Evolutionary conservation across 1,284 basidiomycete genomes (phyloP), one percentile per base, ranked within the genome.

Genomic region (Cryptococcus amylolentus): DNA sequence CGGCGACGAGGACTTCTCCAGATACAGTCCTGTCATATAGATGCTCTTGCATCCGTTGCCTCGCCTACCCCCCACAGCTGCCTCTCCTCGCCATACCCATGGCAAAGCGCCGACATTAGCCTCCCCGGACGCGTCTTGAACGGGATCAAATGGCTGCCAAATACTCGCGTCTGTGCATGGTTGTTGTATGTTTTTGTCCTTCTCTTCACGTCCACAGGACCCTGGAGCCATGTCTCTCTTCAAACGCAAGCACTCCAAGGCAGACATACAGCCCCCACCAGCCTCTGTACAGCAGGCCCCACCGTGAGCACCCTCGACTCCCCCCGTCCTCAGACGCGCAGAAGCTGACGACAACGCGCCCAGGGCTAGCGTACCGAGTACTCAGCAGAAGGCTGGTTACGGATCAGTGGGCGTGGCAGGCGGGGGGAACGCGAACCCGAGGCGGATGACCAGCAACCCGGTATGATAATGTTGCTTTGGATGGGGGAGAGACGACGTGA

Each of bases 191-290:
- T n/a, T 44, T 12, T 44, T 18, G 10, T 12, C 18, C 42, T 44
- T 18, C 42, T 44, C 42, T 44, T 44, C 9, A 23, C 42, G 18
- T 44, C 42, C 42, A 44, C 42, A 12, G 42, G 38, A 14, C 31
- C 31, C 31, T 16, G 20, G 5, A 52, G 47, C 37, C 43, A 71
- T 71, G 69, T 69, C 67, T 40, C 52, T 71, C 42, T 71, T 71
- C 56, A 71, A 71, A 57, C 51, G 69, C n/a, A 71, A 71, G 51
- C 67, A 71, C 50, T 62, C 61, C 28, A 71, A 71, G 55, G 69
- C 68, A 43, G 67, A 68, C 40, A 45, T 43, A 1, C 28, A 45
- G 14, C 43, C 20, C 27, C 41, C 31, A 5, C 26, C 43, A 39
- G 44, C 18, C 26, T 23, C n/a, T 35, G 18, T 26, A 10, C 38